A percentile compares a stretch with the other conserved stretches of the same genome.
Conservation (phyloP, 2,329 filamentous ascomycete genomes). For the Paracorniculantispora psalliotae region DNA sequence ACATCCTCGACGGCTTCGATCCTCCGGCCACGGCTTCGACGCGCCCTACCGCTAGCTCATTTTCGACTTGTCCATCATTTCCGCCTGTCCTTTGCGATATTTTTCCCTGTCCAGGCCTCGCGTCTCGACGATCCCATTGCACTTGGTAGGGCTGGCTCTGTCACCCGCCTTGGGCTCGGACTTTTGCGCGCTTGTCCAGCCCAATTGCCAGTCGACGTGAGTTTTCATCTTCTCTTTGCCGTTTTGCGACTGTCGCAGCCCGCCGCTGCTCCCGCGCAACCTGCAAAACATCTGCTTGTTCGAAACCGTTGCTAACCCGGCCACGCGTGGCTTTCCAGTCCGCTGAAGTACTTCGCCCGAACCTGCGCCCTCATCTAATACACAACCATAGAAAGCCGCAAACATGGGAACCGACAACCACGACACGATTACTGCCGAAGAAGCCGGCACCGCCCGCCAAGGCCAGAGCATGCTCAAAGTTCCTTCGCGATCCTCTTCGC, state of each 20-base stretch:
- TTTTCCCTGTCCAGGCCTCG: background rate
- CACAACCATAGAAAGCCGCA: conserved; percentile 25
- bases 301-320: background rate
- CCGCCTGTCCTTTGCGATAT: background rate
- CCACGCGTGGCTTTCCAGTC: background rate
- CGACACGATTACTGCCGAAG: conserved; percentile 37
- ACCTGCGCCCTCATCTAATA: conserved; percentile 26
- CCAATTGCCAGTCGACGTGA: conserved; percentile 11
- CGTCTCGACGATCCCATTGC: background rate
- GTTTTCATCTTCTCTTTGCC: conserved; percentile 1
- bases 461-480: conserved; percentile 51
- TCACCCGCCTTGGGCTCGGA: conserved; percentile 11
- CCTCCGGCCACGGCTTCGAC: background rate
- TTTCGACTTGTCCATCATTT: background rate
- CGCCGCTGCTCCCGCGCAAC: background rate
- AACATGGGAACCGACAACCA: conserved; percentile 40
- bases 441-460: conserved; percentile 41
- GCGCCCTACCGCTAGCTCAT: background rate
- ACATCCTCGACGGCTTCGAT: background rate
- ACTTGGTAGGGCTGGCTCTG: conserved; percentile 10
- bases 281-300: background rate
- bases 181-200: conserved; percentile 9
- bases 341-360: conserved; percentile 27
- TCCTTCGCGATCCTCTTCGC: conserved; percentile 58
- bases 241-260: background rate